Evolutionary conservation across 768 basidiomycete species (phyloP).

Genomic region (Mycena capillaripes): DNA sequence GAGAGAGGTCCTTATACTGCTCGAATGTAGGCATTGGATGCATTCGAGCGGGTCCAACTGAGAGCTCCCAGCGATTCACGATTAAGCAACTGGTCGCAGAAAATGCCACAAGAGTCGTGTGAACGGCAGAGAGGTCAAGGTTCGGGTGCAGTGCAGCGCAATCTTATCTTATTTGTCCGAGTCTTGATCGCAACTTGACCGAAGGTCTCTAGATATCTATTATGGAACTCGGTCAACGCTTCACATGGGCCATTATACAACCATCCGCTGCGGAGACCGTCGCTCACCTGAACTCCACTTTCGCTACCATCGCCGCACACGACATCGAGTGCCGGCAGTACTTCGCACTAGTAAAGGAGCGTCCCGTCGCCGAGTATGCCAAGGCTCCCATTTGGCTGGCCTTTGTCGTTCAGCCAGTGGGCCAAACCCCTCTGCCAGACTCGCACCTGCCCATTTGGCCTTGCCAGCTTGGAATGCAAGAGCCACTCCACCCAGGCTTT

Average conservation of each 20-base stretch:
- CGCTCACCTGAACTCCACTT: not conserved
- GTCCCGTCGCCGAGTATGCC: not conserved
- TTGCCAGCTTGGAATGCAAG: slow-evolving; percentile 1
- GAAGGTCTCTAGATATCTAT: too few relatives aligned
- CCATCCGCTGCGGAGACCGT: not conserved
- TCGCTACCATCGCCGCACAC: not conserved
- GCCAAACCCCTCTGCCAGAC: not conserved
- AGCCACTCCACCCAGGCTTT: slow-evolving; percentile 5
- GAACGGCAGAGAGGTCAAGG: too few relatives aligned
- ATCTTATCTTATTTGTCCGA: too few relatives aligned
- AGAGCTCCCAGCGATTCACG: too few relatives aligned
- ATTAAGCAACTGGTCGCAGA: too few relatives aligned
- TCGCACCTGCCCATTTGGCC: slow-evolving; percentile 19
- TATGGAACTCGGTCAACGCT: not conserved
- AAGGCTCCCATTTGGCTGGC: not conserved
- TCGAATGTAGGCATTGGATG: too few relatives aligned
- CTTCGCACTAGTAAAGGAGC: not conserved
- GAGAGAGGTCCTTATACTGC: not conserved
- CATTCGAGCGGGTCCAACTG: too few relatives aligned
- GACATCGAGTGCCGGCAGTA: not conserved
- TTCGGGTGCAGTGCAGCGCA: too few relatives aligned
- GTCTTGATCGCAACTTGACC: too few relatives aligned
- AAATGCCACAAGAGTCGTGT: too few relatives aligned
- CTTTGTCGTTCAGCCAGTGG: slow-evolving; percentile 1
- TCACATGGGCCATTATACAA: not conserved